These are phyloP conservation scores for Wakefieldia striispora DNA, from an alignment of 768 basidiomycete species.

Conservation along the genomic window DNA sequence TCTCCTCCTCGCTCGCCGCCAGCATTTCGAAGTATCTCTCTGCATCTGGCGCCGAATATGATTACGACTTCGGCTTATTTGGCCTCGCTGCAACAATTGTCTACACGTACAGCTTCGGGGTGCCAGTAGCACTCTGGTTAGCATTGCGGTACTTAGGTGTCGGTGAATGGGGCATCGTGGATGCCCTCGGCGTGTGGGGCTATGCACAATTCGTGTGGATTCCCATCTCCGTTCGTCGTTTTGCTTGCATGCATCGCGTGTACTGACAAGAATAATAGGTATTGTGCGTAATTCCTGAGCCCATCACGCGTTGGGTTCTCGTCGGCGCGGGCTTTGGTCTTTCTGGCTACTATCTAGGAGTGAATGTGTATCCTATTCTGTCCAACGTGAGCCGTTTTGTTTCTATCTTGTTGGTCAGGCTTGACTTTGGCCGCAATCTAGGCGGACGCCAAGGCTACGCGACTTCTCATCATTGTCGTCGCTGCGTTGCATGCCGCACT, in stretches of 20 bases:
- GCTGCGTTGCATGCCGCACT: slow-evolving; percentile 73
- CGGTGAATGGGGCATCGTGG: slow-evolving; percentile 85
- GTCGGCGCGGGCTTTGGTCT: slow-evolving; percentile 68
- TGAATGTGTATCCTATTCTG: slow-evolving; percentile 88
- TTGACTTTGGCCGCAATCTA: slow-evolving; percentile 26
- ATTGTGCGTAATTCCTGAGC: slow-evolving; percentile 82
- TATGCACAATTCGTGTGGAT: slow-evolving; percentile 88
- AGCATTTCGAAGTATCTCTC: slow-evolving; percentile 88
- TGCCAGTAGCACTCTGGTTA: slow-evolving; percentile 84
- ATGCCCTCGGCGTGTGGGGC: slow-evolving; percentile 79
- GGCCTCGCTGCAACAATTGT: slow-evolving; percentile 80
- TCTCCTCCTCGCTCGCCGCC: slow-evolving; percentile 88
- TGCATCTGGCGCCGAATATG: slow-evolving; percentile 49
- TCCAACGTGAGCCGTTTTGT: slow-evolving; percentile 56
- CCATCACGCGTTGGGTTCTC: slow-evolving; percentile 79
- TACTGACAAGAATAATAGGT: slow-evolving; percentile 43
- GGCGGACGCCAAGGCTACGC: slow-evolving; percentile 86
- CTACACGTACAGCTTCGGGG: slow-evolving; percentile 81
- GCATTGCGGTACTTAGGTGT: slow-evolving; percentile 83
- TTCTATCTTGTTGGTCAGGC: background rate
- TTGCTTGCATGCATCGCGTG: background rate
- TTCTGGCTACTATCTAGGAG: slow-evolving; percentile 84
- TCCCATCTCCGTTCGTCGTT: slow-evolving; percentile 66
- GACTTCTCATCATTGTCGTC: slow-evolving; percentile 77
- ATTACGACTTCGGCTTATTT: slow-evolving; percentile 85